Evolutionary conservation across 768 basidiomycete genomes (phyloP).

Genomic region (Hortiboletus campestris): DNA sequence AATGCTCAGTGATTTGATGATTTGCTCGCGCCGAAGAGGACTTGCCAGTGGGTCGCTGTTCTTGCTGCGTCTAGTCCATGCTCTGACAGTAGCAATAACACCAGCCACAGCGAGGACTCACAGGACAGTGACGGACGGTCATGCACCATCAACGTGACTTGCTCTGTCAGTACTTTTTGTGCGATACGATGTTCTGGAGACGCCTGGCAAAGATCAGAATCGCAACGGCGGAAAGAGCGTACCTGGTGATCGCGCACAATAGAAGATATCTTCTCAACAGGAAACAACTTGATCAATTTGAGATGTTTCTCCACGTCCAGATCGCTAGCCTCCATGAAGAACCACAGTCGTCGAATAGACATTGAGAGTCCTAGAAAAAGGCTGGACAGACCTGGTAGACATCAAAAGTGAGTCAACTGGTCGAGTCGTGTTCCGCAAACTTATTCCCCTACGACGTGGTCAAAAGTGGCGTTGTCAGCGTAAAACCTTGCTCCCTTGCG

Average conservation of each 20-base stretch:
- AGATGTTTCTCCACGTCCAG: constrained; percentile 78
- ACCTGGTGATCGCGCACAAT: constrained; percentile 63
- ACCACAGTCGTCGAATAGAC: constrained; percentile 45
- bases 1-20: constrained; percentile 63
- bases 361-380: not conserved
- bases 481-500: constrained; percentile 52
- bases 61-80: constrained; percentile 41
- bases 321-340: constrained; percentile 82
- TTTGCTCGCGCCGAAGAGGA: constrained; percentile 48
- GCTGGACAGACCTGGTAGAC: constrained; percentile 80
- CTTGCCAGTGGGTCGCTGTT: constrained; percentile 39
- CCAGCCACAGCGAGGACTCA: not conserved
- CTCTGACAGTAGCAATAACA: constrained; percentile 24
- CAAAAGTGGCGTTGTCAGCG: constrained; percentile 90
- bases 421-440: constrained; percentile 80
- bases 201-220: constrained; percentile 13
- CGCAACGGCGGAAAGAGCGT: not conserved
- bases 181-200: constrained; percentile 43
- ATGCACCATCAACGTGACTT: constrained; percentile 61
- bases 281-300: constrained; percentile 77
- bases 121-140: constrained; percentile 39
- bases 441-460: constrained; percentile 90
- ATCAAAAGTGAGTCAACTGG: constrained; percentile 89
- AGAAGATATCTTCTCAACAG: constrained; percentile 54
- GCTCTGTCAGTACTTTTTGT: constrained; percentile 52